Percentiles rank a stretch among this genome's conserved stretches.
Evolutionary conservation across 2,329 filamentous ascomycete genomes (phyloP).

Genomic region (Talaromyces sp.): DNA sequence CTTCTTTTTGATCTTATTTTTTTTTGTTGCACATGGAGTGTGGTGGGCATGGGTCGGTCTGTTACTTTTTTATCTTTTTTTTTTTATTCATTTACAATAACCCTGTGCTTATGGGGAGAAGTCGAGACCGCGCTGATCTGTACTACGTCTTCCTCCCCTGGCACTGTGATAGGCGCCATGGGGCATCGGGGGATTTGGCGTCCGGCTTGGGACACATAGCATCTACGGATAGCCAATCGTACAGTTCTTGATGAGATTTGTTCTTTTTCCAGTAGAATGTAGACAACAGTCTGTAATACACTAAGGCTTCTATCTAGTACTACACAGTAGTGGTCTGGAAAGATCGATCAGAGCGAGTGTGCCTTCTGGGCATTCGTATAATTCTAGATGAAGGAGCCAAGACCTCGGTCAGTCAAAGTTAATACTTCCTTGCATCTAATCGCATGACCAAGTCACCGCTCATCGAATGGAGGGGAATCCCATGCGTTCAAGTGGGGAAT

Average conservation of each 20-base stretch:
- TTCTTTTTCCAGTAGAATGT: background rate
- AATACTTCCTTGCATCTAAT: too few species aligned
- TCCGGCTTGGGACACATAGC: constrained; percentile 16
- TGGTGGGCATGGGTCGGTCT: constrained; percentile 34
- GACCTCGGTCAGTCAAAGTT: too few species aligned
- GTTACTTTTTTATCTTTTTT: constrained; percentile 17
- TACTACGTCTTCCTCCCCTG: constrained; percentile 11
- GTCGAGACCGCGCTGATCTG: constrained; percentile 9
- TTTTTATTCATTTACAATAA: constrained; percentile 4
- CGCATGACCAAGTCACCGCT: background rate
- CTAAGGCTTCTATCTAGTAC: too few species aligned
- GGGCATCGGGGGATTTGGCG: constrained; percentile 11
- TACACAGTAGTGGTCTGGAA: too few species aligned
- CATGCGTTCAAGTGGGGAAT: background rate
- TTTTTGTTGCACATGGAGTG: constrained; percentile 33
- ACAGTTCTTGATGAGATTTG: constrained; percentile 12
- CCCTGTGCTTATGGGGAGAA: constrained; percentile 7
- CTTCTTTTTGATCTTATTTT: constrained; percentile 24
- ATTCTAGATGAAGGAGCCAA: too few species aligned
- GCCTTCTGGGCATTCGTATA: too few species aligned
- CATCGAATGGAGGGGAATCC: too few species aligned
- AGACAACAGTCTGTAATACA: background rate
- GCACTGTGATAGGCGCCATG: constrained; percentile 14
- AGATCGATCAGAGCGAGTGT: too few species aligned
- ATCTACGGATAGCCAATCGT: constrained; percentile 19